Evolutionary conservation across 805 yeast genomes (phyloP), one percentile per base, ranked within the genome.

Genomic region (Sporopachydermia quercuum): DNA sequence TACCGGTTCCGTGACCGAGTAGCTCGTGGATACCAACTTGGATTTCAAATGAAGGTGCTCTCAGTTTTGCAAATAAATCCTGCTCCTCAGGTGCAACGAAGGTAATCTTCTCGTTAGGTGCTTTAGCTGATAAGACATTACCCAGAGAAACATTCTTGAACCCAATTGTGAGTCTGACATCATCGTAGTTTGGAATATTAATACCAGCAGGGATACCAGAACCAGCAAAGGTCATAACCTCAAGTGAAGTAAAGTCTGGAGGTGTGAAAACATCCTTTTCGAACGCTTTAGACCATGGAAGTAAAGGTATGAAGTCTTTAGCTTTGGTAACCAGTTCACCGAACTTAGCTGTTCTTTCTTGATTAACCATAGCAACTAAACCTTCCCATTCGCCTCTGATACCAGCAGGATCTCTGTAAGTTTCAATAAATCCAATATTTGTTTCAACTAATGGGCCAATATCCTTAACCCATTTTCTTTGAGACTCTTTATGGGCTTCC

Each of bases 321-420:
- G 94, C 95, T 43, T 66, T 66, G 15, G 63, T 57, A 17, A 85
- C 95, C 47, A 85, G 65, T 6, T 63, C 64, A 18, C 78, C 74
- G 54, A 85, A 85, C 51, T 83, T 85, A 39, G 71, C 77, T 14
- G 96, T 85, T 45, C 93, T 70, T 45, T 83, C 89, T 53, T 80
- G 78, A 59, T 85, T 84, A 41, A 85, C 93, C 74, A 84, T 80
- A 15, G 94, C 89, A 23, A 85, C 91, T 37, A 85, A 62, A 18
- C 94, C 84, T 61, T 85, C 95, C 89, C 91, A 85, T 58, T 85
- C 96, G 43, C 95, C 96, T 52, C 86, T 71, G 37, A 84, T 83
- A 37, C 94, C 94, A 19, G 87, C 72, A 13, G 94, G 94, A 55
- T 84, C 96, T 58, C 96, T 70, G 61, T 85, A 85, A 18, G 95